Evolutionary conservation across 352 stramenopile genomes (phyloP).

Genomic region (Phytophthora constricta): DNA sequence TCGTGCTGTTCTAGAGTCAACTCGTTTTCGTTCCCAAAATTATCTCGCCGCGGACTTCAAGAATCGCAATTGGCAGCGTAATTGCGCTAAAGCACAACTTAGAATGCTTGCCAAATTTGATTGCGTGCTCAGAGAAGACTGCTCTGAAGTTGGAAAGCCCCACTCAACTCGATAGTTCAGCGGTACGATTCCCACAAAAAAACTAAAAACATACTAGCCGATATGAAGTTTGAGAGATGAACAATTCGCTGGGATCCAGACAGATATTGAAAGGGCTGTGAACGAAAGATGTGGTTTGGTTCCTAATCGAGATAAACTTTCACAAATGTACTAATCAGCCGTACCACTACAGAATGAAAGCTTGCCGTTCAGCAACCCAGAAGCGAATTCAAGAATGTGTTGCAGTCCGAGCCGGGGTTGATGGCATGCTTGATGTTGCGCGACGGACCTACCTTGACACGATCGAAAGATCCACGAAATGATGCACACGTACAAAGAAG

Average conservation of each 20-base stretch:
- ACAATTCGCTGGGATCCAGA: constrained; percentile 55
- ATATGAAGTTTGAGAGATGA: constrained; percentile 55
- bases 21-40: constrained; percentile 83
- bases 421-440: constrained; percentile 88
- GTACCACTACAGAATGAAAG: constrained; percentile 55
- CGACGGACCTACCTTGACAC: constrained; percentile 84
- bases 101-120: constrained; percentile 64
- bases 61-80: constrained; percentile 77
- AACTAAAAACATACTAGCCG: no score
- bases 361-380: constrained; percentile 69
- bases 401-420: constrained; percentile 80
- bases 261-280: constrained; percentile 76
- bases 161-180: constrained; percentile 64
- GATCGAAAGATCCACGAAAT: constrained; percentile 85
- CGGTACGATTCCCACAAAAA: no score
- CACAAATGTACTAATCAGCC: no score
- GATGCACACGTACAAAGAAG: constrained; percentile 78
- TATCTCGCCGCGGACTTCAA: constrained; percentile 70
- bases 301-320: background rate
- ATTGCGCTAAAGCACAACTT: constrained; percentile 88
- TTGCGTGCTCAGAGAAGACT: constrained; percentile 52
- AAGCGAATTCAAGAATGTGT: constrained; percentile 90
- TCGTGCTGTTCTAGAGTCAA: constrained; percentile 48
- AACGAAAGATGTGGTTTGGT: constrained; percentile 61
- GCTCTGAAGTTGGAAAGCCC: constrained; percentile 38